These are phyloP conservation scores for Plasmopara viticola DNA, from an alignment of 352 stramenopile genomes.

Conservation along the genomic window DNA sequence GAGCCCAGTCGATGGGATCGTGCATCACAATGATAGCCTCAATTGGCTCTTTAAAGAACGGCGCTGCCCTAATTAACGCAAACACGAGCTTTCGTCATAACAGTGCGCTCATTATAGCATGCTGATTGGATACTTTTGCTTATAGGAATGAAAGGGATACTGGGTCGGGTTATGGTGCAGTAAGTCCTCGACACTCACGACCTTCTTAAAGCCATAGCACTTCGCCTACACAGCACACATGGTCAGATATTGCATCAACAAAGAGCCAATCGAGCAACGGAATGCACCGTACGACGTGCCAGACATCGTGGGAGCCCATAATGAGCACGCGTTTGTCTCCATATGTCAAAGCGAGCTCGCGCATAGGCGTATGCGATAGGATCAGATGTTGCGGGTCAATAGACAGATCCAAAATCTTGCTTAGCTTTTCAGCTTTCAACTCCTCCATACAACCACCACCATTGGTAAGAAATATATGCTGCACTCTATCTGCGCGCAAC, in stretches of 20 bases:
- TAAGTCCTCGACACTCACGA: slow-evolving; percentile 69
- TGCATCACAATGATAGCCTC: slow-evolving; percentile 88
- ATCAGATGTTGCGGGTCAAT: slow-evolving; percentile 76
- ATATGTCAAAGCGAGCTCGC: slow-evolving; percentile 57
- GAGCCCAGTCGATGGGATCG: slow-evolving; percentile 85
- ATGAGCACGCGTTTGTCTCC: slow-evolving; percentile 79
- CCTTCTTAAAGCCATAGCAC: slow-evolving; percentile 81
- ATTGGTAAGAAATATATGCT: slow-evolving; percentile 89
- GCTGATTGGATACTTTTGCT: slow-evolving; percentile 39
- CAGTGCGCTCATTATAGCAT: neutral
- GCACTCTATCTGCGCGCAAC: slow-evolving; percentile 53
- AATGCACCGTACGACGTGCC: slow-evolving; percentile 47
- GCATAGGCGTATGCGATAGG: slow-evolving; percentile 88
- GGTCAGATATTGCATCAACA: neutral
- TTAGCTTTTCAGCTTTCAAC: slow-evolving; percentile 74
- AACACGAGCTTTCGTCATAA: neutral
- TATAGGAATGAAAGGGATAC: slow-evolving; percentile 76
- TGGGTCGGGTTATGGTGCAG: slow-evolving; percentile 60
- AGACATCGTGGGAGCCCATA: slow-evolving; percentile 79
- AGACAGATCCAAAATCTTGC: slow-evolving; percentile 44
- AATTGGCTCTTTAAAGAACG: slow-evolving; percentile 63
- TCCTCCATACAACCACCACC: slow-evolving; percentile 82
- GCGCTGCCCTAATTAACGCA: slow-evolving; percentile 28
- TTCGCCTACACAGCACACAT: slow-evolving; percentile 20
- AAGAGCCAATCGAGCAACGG: neutral